These are phyloP conservation scores for Calonectria hongkongensis DNA, from an alignment of 2,329 filamentous ascomycete genomes.

Conservation along the genomic window DNA sequence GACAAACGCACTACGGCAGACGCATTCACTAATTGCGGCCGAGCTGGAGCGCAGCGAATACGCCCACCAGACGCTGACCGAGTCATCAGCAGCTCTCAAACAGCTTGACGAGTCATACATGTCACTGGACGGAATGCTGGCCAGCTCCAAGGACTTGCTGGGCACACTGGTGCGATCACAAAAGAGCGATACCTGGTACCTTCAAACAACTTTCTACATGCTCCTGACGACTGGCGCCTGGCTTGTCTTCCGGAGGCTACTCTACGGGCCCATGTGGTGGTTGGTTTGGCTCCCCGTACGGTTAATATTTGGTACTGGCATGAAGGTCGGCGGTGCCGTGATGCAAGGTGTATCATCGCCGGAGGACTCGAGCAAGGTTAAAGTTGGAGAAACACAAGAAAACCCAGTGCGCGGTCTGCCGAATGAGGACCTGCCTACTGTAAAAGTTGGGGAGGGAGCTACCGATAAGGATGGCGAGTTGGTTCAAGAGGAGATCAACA, in stretches of 20 bases:
- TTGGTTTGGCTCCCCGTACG: slow-evolving; percentile 89
- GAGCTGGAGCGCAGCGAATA: slow-evolving; percentile 92
- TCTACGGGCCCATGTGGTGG: slow-evolving; percentile 96
- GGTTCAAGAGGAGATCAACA: slow-evolving; percentile 72
- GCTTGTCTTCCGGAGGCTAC: slow-evolving; percentile 87
- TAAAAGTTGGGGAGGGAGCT: slow-evolving; percentile 62
- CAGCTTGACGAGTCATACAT: slow-evolving; percentile 88
- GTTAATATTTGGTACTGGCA: slow-evolving; percentile 75
- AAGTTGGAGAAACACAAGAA: slow-evolving; percentile 53
- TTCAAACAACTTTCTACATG: slow-evolving; percentile 91
- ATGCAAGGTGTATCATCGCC: slow-evolving; percentile 59
- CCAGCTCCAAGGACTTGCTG: slow-evolving; percentile 83
- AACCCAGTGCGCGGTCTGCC: slow-evolving; percentile 60
- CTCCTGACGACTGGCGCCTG: slow-evolving; percentile 85
- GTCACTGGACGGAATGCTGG: slow-evolving; percentile 85
- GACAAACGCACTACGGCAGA: slow-evolving; percentile 87
- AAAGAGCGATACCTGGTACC: slow-evolving; percentile 98
- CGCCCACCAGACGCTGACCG: slow-evolving; percentile 89
- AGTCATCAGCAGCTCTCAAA: slow-evolving; percentile 88
- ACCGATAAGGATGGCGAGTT: slow-evolving; percentile 59
- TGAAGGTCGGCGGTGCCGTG: slow-evolving; percentile 73
- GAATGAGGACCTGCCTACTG: slow-evolving; percentile 69
- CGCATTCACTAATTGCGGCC: slow-evolving; percentile 88
- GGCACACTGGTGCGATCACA: slow-evolving; percentile 88
- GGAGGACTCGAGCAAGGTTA: slow-evolving; percentile 52